These are phyloP conservation scores for Pueraria montana DNA, from an alignment of 306 rosid species.

Conservation along the genomic window DNA sequence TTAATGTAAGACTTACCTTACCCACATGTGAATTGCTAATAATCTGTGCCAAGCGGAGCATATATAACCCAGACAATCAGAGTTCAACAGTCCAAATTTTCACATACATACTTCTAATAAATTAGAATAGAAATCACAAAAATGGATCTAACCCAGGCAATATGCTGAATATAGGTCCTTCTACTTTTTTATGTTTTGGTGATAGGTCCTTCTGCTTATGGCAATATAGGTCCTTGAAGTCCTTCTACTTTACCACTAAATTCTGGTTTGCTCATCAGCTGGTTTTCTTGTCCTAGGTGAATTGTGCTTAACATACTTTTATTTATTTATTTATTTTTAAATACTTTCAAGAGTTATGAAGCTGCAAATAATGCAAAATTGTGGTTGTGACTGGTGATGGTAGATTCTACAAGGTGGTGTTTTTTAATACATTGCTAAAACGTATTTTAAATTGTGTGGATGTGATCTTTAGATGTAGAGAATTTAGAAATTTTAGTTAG, in stretches of 20 bases:
- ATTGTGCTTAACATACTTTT: not conserved
- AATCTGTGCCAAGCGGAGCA: no score
- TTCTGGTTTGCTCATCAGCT: not conserved
- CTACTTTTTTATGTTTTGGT: no score
- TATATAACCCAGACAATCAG: not conserved
- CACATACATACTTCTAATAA: not conserved
- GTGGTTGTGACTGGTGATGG: constrained; percentile 5
- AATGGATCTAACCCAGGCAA: not conserved
- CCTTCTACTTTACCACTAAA: not conserved
- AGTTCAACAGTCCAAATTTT: not conserved
- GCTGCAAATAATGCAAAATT: not conserved
- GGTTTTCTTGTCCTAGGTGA: constrained; percentile 4
- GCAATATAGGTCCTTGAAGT: no score
- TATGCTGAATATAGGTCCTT: not conserved
- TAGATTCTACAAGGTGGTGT: not conserved
- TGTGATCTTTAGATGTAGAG: not conserved
- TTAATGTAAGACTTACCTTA: no score
- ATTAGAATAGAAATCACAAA: not conserved
- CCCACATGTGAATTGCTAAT: no score
- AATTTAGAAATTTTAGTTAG: not conserved
- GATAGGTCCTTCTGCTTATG: no score
- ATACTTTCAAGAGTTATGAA: not conserved
- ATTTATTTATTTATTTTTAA: not conserved
- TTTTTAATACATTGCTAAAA: not conserved
- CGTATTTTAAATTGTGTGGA: not conserved